Percentiles rank a stretch among this genome's conserved stretches.
These are phyloP conservation scores for Gastrolobium bilobum DNA, from an alignment of 306 rosid genomes.

Conservation along the genomic window DNA sequence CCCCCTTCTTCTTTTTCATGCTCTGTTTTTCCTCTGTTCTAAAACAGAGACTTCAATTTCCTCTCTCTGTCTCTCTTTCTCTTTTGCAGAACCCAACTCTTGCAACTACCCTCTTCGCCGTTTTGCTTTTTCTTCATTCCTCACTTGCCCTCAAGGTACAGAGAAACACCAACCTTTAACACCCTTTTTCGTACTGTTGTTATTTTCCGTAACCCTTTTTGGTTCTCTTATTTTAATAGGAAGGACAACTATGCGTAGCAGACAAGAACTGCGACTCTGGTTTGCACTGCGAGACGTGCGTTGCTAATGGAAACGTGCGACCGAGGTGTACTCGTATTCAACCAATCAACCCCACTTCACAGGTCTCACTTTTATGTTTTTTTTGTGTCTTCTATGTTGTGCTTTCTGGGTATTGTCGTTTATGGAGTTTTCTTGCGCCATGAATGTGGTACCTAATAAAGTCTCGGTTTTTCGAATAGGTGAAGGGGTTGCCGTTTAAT, in stretches of 20 bases:
- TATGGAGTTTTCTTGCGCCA: background rate
- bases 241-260: constrained; percentile 66
- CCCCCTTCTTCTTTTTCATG: constrained; percentile 8
- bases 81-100: constrained; percentile 55
- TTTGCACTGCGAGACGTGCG: constrained; percentile 89
- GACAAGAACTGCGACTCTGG: constrained; percentile 71
- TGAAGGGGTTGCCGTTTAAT: constrained; percentile 80
- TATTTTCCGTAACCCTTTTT: background rate
- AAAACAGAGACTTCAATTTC: constrained; percentile 33
- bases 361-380: constrained; percentile 46
- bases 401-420: background rate
- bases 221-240: constrained; percentile 51
- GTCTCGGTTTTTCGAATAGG: constrained; percentile 54
- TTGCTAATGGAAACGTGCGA: constrained; percentile 67
- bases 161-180: background rate
- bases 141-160: constrained; percentile 77
- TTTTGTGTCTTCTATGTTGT: background rate
- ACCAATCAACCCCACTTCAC: constrained; percentile 74
- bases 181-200: background rate
- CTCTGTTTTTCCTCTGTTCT: constrained; percentile 47
- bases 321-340: constrained; percentile 87
- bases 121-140: constrained; percentile 52
- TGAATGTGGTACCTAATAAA: background rate
- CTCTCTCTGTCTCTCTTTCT: constrained; percentile 20
- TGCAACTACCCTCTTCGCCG: constrained; percentile 49